Percentiles rank a stretch among this genome's conserved stretches.
Evolutionary conservation across 1,139 yeast genomes (phyloP).

Genomic region (Candida tropicalis): DNA sequence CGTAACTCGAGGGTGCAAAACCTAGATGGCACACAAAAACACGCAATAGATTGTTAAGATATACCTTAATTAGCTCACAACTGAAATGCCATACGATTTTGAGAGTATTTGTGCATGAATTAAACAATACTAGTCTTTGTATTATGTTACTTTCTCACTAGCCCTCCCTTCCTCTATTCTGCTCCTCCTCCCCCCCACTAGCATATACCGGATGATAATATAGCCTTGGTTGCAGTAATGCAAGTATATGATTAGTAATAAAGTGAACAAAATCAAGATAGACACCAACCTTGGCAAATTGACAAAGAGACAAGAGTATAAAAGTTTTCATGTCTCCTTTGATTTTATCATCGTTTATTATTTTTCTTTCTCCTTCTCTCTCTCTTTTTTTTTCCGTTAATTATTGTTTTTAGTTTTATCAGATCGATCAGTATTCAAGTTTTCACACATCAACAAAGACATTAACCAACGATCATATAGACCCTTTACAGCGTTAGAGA

Average conservation of each 20-base stretch:
- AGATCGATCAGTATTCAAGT: slow-evolving; percentile 1
- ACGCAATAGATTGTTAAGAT: background rate
- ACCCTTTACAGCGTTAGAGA: slow-evolving; percentile 1
- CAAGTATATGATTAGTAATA: background rate
- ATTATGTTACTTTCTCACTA: no score
- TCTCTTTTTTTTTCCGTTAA: background rate
- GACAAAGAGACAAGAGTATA: background rate
- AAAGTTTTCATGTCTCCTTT: background rate
- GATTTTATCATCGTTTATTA: background rate
- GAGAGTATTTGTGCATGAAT: no score
- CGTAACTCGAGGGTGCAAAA: slow-evolving; percentile 1
- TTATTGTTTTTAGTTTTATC: slow-evolving; percentile 1
- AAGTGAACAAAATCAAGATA: background rate
- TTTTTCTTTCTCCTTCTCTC: background rate
- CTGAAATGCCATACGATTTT: no score
- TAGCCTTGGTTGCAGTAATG: no score
- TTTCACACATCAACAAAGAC: background rate
- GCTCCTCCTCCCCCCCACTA: no score
- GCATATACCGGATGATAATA: no score
- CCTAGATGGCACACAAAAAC: background rate
- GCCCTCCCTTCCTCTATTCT: no score
- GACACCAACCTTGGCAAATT: background rate
- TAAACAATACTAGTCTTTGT: no score
- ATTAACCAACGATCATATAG: background rate
- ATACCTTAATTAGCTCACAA: no score